Conservation (phyloP, 257 asterid genomes). For the Salvia hispanica region DNA sequence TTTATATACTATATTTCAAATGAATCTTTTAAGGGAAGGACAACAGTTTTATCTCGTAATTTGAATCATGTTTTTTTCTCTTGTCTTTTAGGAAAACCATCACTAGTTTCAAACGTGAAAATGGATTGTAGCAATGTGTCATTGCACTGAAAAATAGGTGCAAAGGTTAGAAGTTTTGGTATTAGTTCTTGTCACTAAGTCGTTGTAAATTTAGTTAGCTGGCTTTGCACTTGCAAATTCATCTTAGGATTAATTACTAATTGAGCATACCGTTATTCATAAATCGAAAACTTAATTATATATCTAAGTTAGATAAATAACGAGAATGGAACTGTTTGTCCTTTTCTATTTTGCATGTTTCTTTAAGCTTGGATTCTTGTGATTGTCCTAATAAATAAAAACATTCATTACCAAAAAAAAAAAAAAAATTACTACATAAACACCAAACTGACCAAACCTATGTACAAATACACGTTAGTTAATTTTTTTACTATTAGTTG, state of each 20-base stretch:
- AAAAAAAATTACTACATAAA: neutral
- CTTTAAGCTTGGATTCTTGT: constrained; percentile 13
- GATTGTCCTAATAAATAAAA: constrained; percentile 12
- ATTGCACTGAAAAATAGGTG: neutral
- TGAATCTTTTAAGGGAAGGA: neutral
- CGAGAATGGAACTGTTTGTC: neutral
- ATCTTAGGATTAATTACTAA: neutral
- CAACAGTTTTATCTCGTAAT: neutral
- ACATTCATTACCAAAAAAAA: neutral
- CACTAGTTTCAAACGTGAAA: constrained; percentile 13
- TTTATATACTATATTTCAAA: neutral
- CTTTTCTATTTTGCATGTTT: constrained; percentile 16
- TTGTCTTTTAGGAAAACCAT: constrained; percentile 25
- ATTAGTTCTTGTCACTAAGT: neutral
- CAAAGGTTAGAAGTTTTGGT: constrained; percentile 16
- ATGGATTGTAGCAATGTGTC: constrained; percentile 17
- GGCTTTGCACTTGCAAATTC: neutral
- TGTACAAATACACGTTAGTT: constrained; percentile 29
- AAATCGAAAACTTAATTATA: neutral
- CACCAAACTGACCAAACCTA: neutral
- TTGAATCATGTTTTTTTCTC: constrained; percentile 10
- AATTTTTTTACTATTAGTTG: neutral
- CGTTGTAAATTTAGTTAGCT: neutral
- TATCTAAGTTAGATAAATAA: neutral
- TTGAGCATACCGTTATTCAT: neutral